phyloP scores from a whole-genome alignment of 257 asterid species.

The Plectranthus barbatus region DNA sequence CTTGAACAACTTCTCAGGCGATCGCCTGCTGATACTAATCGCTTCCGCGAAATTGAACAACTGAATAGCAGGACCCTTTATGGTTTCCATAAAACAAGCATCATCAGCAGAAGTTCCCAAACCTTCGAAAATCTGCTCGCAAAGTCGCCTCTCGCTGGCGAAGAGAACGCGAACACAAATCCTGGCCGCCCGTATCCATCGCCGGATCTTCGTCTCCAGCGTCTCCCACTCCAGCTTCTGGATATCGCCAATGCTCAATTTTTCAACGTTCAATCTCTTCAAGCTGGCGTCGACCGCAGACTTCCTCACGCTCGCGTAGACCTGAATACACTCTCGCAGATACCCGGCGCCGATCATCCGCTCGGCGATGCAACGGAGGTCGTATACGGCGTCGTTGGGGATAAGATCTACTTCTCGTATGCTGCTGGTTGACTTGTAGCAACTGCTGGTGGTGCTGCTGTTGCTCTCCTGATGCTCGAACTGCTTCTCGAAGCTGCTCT shows the following conservation, averaged over 20 bases:
- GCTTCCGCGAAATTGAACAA: constrained; percentile 84
- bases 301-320: constrained; percentile 73
- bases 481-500: constrained; percentile 26
- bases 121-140: constrained; percentile 67
- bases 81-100: constrained; percentile 70
- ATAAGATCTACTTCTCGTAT: constrained; percentile 71
- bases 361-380: too few species aligned
- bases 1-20: constrained; percentile 89
- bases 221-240: constrained; percentile 83
- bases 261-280: constrained; percentile 53
- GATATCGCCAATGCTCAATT: constrained; percentile 71
- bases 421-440: constrained; percentile 45
- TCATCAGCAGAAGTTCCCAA: constrained; percentile 51
- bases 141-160: constrained; percentile 69
- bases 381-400: constrained; percentile 69
- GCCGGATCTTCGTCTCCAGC: constrained; percentile 70
- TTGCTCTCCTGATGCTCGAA: constrained; percentile 66
- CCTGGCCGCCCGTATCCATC: constrained; percentile 79
- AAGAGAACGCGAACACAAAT: constrained; percentile 61
- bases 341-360: too few species aligned
- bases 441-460: constrained; percentile 34
- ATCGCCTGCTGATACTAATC: constrained; percentile 63
- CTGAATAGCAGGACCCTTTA: constrained; percentile 79
- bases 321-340: too few species aligned
- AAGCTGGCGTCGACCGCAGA: constrained; percentile 55